Base-by-base conservation (phyloP, 139 green algal species). In the Nannochloris sp. region DNA sequence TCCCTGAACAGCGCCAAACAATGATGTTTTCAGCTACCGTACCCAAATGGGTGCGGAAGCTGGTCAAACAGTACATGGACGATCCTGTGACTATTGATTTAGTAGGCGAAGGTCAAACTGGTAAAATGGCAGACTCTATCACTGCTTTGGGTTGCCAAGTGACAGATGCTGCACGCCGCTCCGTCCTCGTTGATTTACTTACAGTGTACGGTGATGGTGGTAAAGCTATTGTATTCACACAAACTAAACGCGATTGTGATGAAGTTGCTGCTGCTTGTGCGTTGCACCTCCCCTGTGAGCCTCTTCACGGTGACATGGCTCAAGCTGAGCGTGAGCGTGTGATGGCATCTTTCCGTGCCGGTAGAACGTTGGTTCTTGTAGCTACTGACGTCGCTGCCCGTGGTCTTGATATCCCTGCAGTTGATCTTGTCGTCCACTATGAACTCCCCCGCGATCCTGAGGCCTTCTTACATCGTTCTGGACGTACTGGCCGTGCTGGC, bases 21-120 rank as follows among this genome's bases (percentile, higher is more conserved):
- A 83, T 97, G 79, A 80, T 99, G 25, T 99, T 99, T 86, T 88
- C 67, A 30, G 95, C 95, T 33, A 99, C 95, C 9, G 85, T 98
- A 83, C 95, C 95, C 23, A 53, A 56, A 3, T 99, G 95, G 95
- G 89, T 99, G 33, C 89, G 90, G 75, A 90, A 90, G 61, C 77
- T 97, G 60, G 79, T 83, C 38, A 87, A 85, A 42, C 13, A 14
- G 0, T 95, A 90, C 76, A 74, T 88, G 61, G 80, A 78, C 23
- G 71, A 90, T 64, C 91, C 90, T 9, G 46, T 91, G 29, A 86
- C 75, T 30, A 83, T 99, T n/a, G 95, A 99, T 76, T 73, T 97
- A 45, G 86, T 98, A 14, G 91, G 93, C 23, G 85, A 93, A 44
- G 67, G 87, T 24, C 75, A 88, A 61, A 84, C 80, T 3, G 90